Evolutionary conservation across 805 yeast genomes (phyloP).

Genomic region (Limtongia smithiae): DNA sequence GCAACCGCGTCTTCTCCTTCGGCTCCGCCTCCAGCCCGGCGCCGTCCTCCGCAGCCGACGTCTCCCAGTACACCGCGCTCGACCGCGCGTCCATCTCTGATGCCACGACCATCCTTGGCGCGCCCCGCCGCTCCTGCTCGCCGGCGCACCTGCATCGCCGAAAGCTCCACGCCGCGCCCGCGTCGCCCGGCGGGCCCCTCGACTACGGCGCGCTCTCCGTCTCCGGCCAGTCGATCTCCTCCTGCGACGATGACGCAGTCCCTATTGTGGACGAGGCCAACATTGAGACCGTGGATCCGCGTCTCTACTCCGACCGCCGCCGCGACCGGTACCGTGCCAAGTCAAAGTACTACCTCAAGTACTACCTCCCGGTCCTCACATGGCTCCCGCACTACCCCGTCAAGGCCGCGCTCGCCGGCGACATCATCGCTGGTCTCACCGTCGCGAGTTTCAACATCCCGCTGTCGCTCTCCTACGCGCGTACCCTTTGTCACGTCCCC

Average conservation of each 20-base stretch:
- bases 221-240: constrained; percentile 18
- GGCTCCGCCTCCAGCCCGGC: constrained; percentile 2
- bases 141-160: constrained; percentile 13
- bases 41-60: neutral
- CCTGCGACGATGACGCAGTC: constrained; percentile 16
- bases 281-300: constrained; percentile 16
- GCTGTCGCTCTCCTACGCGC: constrained; percentile 75
- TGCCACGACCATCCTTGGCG: constrained; percentile 25
- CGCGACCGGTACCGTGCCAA: constrained; percentile 25
- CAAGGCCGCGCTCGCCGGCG: constrained; percentile 47
- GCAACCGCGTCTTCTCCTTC: constrained; percentile 22
- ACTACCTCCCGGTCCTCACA: constrained; percentile 54
- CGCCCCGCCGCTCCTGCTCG: constrained; percentile 23
- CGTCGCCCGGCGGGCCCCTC: neutral
- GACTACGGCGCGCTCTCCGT: constrained; percentile 24
- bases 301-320: constrained; percentile 22
- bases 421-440: constrained; percentile 78
- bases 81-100: constrained; percentile 19
- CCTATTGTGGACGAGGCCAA: constrained; percentile 1
- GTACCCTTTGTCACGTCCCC: constrained; percentile 78
- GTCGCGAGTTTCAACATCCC: constrained; percentile 91
- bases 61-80: constrained; percentile 17
- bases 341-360: constrained; percentile 38
- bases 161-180: constrained; percentile 1
- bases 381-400: constrained; percentile 49